Conservation (phyloP, 2,329 filamentous ascomycete species). For the Stachybotrys chartarum region DNA sequence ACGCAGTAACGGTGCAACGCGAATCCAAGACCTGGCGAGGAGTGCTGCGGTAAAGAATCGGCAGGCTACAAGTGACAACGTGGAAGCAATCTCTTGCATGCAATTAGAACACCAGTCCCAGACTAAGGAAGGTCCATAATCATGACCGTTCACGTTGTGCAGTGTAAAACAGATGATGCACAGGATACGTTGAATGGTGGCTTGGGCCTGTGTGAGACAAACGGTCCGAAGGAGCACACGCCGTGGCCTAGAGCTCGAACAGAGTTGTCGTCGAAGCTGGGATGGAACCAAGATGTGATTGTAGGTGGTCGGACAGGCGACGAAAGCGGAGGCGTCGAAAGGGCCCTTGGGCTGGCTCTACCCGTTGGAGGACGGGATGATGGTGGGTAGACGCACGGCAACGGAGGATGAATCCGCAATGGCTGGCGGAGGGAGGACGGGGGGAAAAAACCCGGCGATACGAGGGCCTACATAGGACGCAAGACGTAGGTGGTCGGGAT, state of each 20-base stretch:
- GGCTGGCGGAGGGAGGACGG: background rate
- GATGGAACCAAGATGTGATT: too few relatives aligned
- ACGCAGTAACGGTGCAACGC: too few relatives aligned
- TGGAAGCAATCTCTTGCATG: background rate
- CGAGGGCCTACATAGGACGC: background rate
- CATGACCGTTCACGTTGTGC: background rate
- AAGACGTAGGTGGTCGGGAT: background rate
- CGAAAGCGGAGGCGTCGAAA: background rate
- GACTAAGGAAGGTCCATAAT: background rate
- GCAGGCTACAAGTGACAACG: background rate
- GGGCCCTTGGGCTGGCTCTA: background rate
- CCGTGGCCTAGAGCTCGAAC: too few relatives aligned
- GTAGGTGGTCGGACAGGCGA: background rate
- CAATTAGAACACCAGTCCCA: background rate
- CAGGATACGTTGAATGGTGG: background rate
- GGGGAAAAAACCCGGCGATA: background rate
- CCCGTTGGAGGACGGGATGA: background rate
- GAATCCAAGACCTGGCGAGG: too few relatives aligned
- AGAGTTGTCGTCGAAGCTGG: background rate
- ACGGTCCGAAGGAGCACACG: background rate
- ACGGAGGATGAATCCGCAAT: background rate
- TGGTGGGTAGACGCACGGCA: background rate
- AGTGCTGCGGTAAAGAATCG: too few relatives aligned
- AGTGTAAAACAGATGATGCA: background rate
- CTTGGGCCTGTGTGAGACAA: background rate